Percentiles rank a stretch among this genome's conserved stretches.
Conservation (phyloP, 108 stramenopile genomes). For the Cyclostephanos invisitatus region DNA sequence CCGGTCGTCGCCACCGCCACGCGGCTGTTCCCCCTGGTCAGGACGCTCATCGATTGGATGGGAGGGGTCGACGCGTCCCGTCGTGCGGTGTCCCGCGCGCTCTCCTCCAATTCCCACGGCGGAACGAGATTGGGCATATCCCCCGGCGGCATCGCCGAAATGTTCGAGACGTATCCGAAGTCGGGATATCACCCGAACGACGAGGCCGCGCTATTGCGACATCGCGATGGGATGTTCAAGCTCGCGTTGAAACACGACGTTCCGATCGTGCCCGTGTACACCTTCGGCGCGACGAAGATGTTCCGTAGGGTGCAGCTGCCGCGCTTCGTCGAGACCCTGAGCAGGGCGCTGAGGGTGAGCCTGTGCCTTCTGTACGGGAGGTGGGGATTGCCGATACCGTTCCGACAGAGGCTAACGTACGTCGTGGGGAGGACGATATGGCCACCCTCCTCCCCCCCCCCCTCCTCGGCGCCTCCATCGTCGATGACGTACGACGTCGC, state of each 20-base stretch:
- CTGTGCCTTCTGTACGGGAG: conserved; percentile 72
- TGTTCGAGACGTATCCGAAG: conserved; percentile 90
- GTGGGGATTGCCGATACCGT: conserved; percentile 77
- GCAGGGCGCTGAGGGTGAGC: conserved; percentile 69
- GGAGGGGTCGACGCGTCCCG: conserved; percentile 72
- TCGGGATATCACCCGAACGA: conserved; percentile 65
- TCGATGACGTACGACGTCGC: not conserved
- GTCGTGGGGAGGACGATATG: conserved; percentile 77
- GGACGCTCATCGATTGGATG: conserved; percentile 70
- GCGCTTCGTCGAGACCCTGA: conserved; percentile 68
- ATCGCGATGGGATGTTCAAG: conserved; percentile 83
- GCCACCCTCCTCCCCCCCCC: conserved; percentile 41
- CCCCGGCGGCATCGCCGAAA: conserved; percentile 94
- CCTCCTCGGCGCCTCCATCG: too few relatives aligned
- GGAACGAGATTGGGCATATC: conserved; percentile 63
- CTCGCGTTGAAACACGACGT: conserved; percentile 80
- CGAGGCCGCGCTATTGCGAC: conserved; percentile 78
- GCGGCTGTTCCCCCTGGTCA: conserved; percentile 71
- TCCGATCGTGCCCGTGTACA: conserved; percentile 86
- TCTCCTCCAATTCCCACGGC: conserved; percentile 39
- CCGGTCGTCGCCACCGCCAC: conserved; percentile 86
- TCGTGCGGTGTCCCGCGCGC: conserved; percentile 56
- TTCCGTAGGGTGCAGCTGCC: conserved; percentile 85
- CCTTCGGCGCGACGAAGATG: conserved; percentile 88
- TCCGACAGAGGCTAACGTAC: conserved; percentile 73